Evolutionary conservation across 805 yeast species (phyloP).

Genomic region (Nakazawaea ishiwadae): DNA sequence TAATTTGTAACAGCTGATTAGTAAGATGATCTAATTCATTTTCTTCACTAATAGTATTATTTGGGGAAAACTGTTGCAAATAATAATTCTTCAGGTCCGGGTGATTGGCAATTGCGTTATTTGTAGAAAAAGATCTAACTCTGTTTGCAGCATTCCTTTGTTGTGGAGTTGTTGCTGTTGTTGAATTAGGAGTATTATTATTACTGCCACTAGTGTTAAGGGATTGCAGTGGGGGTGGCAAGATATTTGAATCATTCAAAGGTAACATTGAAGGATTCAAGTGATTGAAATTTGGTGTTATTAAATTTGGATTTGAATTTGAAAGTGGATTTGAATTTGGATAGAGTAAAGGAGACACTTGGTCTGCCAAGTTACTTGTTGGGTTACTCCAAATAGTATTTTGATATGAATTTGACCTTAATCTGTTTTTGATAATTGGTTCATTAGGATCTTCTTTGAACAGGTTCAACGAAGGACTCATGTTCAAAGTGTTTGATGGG

Average conservation of each 20-base stretch:
- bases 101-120: slow-evolving; percentile 19
- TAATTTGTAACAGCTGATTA: too few relatives aligned
- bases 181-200: slow-evolving; percentile 13
- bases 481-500: slow-evolving; percentile 17
- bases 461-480: slow-evolving; percentile 23
- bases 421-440: slow-evolving; percentile 24
- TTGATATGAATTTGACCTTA: slow-evolving; percentile 53
- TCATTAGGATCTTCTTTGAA: slow-evolving; percentile 15
- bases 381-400: slow-evolving; percentile 61
- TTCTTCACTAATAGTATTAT: slow-evolving; percentile 7
- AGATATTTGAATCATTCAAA: background rate
- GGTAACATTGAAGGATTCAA: background rate
- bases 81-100: slow-evolving; percentile 38
- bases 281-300: slow-evolving; percentile 11
- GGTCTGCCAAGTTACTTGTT: slow-evolving; percentile 12
- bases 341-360: slow-evolving; percentile 4
- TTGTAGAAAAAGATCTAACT: slow-evolving; percentile 49
- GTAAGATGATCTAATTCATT: slow-evolving; percentile 1
- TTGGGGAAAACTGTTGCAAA: slow-evolving; percentile 17
- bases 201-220: slow-evolving; percentile 15
- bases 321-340: slow-evolving; percentile 10
- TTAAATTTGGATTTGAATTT: slow-evolving; percentile 11
- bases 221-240: slow-evolving; percentile 6
- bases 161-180: slow-evolving; percentile 14
- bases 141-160: too few relatives aligned